Evolutionary conservation across 1,139 yeast species (phyloP).

Genomic region (Sugiyamaella paludigena): DNA sequence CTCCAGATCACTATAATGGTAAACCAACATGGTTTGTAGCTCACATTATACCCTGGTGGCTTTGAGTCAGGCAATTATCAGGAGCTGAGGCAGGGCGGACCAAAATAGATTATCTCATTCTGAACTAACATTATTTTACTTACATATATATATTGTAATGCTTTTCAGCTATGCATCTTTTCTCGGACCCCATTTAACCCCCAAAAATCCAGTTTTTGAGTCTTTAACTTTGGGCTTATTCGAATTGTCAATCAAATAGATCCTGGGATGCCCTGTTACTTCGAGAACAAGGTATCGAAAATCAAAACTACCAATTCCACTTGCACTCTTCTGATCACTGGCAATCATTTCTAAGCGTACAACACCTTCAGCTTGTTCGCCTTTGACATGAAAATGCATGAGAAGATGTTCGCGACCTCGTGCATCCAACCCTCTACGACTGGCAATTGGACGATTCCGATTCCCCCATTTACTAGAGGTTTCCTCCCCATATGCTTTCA

Average conservation of each 20-base stretch:
- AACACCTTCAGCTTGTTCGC: slow-evolving; percentile 56
- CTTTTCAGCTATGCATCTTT: slow-evolving; percentile 4
- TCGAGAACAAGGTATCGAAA: slow-evolving; percentile 75
- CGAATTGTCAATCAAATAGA: slow-evolving; percentile 64
- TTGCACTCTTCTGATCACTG: slow-evolving; percentile 26
- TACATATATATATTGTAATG: background rate
- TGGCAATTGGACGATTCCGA: slow-evolving; percentile 75
- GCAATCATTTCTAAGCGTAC: slow-evolving; percentile 73
- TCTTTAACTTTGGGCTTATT: slow-evolving; percentile 37
- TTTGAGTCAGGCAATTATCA: no score
- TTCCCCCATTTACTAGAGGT: slow-evolving; percentile 70
- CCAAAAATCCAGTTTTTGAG: slow-evolving; percentile 58
- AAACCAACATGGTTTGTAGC: background rate
- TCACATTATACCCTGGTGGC: no score
- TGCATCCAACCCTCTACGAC: slow-evolving; percentile 51
- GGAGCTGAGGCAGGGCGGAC: no score
- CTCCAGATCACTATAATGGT: background rate
- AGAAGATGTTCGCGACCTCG: slow-evolving; percentile 77
- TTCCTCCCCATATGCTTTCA: slow-evolving; percentile 79
- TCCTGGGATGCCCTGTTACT: slow-evolving; percentile 65
- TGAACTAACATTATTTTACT: background rate
- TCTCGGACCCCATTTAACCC: slow-evolving; percentile 70
- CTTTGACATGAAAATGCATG: slow-evolving; percentile 86
- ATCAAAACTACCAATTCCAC: slow-evolving; percentile 61
- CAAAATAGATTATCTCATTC: no score